phyloP scores from a whole-genome alignment of 2,329 filamentous ascomycete genomes.

The Aspergillus sp. region DNA sequence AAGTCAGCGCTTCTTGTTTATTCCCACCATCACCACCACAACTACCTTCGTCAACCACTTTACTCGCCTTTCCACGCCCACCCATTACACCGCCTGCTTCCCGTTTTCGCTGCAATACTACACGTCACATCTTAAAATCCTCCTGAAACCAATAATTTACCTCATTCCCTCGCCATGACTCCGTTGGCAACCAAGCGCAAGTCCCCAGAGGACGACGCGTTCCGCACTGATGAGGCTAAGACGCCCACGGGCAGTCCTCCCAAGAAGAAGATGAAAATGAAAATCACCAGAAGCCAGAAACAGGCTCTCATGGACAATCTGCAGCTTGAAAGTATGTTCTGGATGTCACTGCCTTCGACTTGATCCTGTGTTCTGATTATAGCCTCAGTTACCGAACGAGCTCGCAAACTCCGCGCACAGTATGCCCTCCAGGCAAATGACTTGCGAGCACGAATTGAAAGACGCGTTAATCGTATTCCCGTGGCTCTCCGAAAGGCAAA shows the following conservation, averaged over 20 bases:
- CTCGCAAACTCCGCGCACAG: slow-evolving; percentile 80
- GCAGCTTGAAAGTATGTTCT: slow-evolving; percentile 72
- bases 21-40: slow-evolving; percentile 16
- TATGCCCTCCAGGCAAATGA: slow-evolving; percentile 85
- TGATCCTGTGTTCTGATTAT: slow-evolving; percentile 4
- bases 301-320: slow-evolving; percentile 84
- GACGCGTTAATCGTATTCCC: slow-evolving; percentile 90
- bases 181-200: slow-evolving; percentile 35
- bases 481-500: slow-evolving; percentile 70
- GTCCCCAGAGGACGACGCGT: slow-evolving; percentile 30
- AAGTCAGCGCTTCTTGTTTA: slow-evolving; percentile 39
- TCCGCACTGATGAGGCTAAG: slow-evolving; percentile 45
- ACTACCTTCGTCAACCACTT: neutral
- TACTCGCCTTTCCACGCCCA: too few species aligned
- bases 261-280: slow-evolving; percentile 53
- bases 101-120: neutral
- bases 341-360: neutral
- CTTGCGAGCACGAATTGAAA: slow-evolving; percentile 79
- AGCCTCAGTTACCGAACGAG: slow-evolving; percentile 72
- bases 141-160: neutral
- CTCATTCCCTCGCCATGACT: slow-evolving; percentile 28
- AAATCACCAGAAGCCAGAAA: slow-evolving; percentile 68
- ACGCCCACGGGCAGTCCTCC: slow-evolving; percentile 54
- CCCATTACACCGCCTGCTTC: too few species aligned
- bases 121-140: neutral